Conservation (phyloP, 768 basidiomycete genomes). For the Gautieria morchelliformis region DNA sequence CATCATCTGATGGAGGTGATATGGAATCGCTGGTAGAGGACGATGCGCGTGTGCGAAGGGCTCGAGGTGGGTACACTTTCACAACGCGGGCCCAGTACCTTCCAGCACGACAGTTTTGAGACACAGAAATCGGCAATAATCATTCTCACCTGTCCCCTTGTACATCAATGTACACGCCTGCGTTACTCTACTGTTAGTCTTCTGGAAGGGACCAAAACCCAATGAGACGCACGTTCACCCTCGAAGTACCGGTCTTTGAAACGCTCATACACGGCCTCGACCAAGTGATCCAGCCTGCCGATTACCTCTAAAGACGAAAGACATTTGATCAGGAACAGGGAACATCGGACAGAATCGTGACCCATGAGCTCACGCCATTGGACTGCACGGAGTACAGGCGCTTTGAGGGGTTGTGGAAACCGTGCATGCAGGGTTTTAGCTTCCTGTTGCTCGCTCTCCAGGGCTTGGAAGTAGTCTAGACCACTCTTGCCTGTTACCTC, state of each 20-base stretch:
- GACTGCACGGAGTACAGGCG: conserved; percentile 81
- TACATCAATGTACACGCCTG: conserved; percentile 76
- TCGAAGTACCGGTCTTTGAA: conserved; percentile 94
- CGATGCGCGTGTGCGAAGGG: conserved; percentile 24
- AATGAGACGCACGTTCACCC: conserved; percentile 66
- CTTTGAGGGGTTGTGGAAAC: conserved; percentile 89
- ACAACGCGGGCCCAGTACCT: conserved; percentile 80
- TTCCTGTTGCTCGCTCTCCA: conserved; percentile 86
- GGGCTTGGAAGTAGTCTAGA: conserved; percentile 89
- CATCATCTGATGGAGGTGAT: conserved; percentile 27
- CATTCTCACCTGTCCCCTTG: conserved; percentile 74
- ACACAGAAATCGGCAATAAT: not conserved
- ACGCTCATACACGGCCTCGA: conserved; percentile 90
- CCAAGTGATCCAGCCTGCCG: conserved; percentile 89
- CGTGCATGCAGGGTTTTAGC: conserved; percentile 80
- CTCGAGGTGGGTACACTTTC: conserved; percentile 63
- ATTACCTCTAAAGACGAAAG: conserved; percentile 67
- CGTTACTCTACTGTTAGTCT: conserved; percentile 22
- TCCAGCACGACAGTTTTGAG: not conserved
- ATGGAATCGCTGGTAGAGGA: conserved; percentile 31
- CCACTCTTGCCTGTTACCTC: conserved; percentile 94
- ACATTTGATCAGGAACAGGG: conserved; percentile 11
- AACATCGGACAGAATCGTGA: conserved; percentile 6
- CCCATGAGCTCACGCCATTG: conserved; percentile 81
- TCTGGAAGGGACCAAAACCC: not conserved